Conservation (phyloP, 2,329 filamentous ascomycete genomes). For the Passalora sequoiae region DNA sequence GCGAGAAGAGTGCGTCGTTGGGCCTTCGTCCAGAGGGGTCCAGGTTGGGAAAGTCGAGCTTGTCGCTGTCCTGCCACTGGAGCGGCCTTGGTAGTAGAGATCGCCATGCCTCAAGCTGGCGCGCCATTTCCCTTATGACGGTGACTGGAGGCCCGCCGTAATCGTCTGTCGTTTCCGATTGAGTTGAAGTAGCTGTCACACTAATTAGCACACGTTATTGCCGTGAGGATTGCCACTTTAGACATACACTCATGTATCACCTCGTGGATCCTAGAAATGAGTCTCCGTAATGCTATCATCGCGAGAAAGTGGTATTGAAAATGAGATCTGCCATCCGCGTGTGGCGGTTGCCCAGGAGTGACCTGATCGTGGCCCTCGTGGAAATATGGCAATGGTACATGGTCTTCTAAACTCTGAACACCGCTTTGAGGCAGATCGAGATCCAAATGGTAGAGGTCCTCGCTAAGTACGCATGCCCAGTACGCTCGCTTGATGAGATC, state of each 20-base stretch:
- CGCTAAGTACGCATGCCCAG: conserved; percentile 52
- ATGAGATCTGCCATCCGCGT: conserved; percentile 48
- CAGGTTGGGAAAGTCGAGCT: conserved; percentile 39
- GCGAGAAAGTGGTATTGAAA: conserved; percentile 57
- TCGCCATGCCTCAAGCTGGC: conserved; percentile 55
- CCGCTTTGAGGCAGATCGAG: conserved; percentile 55
- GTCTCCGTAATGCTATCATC: conserved; percentile 53
- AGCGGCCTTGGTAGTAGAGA: conserved; percentile 51
- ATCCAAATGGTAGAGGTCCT: conserved; percentile 53
- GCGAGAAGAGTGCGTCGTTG: conserved; percentile 42
- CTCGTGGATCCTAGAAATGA: conserved; percentile 51
- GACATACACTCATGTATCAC: conserved; percentile 50
- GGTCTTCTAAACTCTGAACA: conserved; percentile 49
- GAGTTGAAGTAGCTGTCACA: conserved; percentile 20
- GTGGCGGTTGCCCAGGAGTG: conserved; percentile 5
- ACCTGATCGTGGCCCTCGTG: conserved; percentile 38
- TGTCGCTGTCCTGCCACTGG: conserved; percentile 54
- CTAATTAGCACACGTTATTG: not conserved
- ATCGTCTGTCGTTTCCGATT: conserved; percentile 31
- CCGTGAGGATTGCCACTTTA: no score
- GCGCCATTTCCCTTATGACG: conserved; percentile 49
- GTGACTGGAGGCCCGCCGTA: conserved; percentile 37
- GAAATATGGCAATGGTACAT: conserved; percentile 54
- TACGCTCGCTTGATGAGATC: conserved; percentile 53
- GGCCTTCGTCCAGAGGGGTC: conserved; percentile 25